phyloP scores from a whole-genome alignment of 495 filamentous ascomycete genomes.

The Penicillium flavigenum region DNA sequence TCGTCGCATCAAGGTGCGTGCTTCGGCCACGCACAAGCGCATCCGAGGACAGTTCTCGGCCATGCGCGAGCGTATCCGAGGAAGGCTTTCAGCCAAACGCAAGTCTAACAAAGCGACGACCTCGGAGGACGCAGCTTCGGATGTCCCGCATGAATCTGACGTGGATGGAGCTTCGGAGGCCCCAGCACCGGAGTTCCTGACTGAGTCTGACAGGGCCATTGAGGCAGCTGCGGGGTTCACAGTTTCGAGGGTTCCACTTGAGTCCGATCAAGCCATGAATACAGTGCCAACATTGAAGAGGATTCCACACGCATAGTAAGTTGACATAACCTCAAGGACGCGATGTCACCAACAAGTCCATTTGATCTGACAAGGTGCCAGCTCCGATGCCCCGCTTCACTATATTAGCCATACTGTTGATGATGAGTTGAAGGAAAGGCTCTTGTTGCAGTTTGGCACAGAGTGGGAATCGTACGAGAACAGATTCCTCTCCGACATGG shows the following conservation, averaged over 20 bases:
- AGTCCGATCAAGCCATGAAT: neutral
- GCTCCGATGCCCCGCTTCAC: neutral
- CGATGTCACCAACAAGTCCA: neutral
- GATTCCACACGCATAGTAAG: neutral
- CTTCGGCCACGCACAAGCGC: neutral
- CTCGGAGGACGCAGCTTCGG: neutral
- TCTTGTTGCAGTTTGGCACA: neutral
- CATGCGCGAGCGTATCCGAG: neutral
- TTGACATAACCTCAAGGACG: neutral
- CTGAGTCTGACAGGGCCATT: too few relatives aligned
- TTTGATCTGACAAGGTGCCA: neutral
- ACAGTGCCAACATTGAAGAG: neutral
- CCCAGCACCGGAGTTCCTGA: too few relatives aligned
- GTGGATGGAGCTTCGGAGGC: too few relatives aligned
- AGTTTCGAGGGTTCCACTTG: neutral
- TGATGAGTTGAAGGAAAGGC: too few relatives aligned
- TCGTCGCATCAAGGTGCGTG: neutral
- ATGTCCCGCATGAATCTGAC: too few relatives aligned
- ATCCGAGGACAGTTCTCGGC: neutral
- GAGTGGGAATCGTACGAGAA: neutral
- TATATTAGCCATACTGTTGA: neutral
- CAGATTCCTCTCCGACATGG: neutral
- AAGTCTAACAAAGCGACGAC: neutral
- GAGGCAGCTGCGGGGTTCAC: neutral
- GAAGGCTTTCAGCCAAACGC: neutral